phyloP scores from a whole-genome alignment of 2,329 filamentous ascomycete genomes.

The Aspergillus sp. region DNA sequence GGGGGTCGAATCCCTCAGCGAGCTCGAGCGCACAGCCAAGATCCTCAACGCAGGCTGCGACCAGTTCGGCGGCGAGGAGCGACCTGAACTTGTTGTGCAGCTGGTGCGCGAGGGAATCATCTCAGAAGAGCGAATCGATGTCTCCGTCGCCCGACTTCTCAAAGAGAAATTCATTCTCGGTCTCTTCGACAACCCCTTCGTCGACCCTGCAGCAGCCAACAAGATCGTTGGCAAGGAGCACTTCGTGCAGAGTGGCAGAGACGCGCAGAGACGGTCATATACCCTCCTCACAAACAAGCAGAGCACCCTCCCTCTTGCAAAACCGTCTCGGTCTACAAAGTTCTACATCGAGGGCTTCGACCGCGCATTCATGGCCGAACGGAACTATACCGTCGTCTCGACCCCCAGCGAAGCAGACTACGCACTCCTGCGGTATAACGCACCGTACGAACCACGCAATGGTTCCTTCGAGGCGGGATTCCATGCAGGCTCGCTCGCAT shows the following conservation, averaged over 20 bases:
- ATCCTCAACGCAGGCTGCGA: slow-evolving; percentile 4
- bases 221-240: not conserved
- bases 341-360: slow-evolving; percentile 5
- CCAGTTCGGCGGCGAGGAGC: slow-evolving; percentile 7
- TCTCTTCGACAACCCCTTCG: slow-evolving; percentile 1
- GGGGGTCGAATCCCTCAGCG: slow-evolving; percentile 1
- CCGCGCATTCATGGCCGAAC: not conserved
- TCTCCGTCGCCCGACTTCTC: not conserved
- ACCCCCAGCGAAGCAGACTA: not conserved
- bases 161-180: slow-evolving; percentile 2
- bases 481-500: not conserved
- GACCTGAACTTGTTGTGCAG: not conserved
- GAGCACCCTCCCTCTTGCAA: not conserved
- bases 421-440: not conserved
- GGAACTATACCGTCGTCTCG: not conserved
- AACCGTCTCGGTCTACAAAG: not conserved
- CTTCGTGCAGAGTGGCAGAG: not conserved
- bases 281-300: not conserved
- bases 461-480: not conserved
- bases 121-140: not conserved
- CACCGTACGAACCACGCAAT: not conserved
- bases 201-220: not conserved
- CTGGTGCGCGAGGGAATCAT: not conserved
- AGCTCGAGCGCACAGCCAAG: not conserved
- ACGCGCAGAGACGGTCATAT: slow-evolving; percentile 1